Base-by-base conservation (phyloP, 805 yeast species). In the Yamadazyma insecticola region DNA sequence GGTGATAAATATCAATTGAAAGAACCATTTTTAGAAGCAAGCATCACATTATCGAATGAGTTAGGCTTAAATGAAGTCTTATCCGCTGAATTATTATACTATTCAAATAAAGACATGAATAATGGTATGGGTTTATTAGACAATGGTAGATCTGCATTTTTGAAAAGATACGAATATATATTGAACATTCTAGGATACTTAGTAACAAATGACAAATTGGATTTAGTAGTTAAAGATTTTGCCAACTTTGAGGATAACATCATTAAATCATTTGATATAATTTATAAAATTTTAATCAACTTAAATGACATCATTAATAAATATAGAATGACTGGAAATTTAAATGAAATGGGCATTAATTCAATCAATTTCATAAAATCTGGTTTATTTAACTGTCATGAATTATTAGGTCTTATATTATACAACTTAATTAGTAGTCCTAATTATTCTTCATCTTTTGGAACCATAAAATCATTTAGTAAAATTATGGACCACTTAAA, bases 111-210 rank as follows among this genome's bases (percentile, higher is more conserved):
- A 52, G 31, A 53, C 47, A 37, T 57, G 48, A 45, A 59, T 58
- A 61, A 72, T 16, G 81, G 82, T 1, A 60, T 68, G 0, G 58
- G 67, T 2, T 51, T 74, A 18, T 40, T 67, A 6, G 88, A 81
- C 42, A 63, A 72, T 13, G 95, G 92, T 1, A 72, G 77, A 36
- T 72, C 82, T 5, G 68, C 76, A 7, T 87, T 74, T 52, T 84
- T 78, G 47, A 60, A 74, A 31, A 71, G 97, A 44, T 70, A 81
- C 31, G 81, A 77, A 45, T 81, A 75, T 40, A 76, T 89, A n/a
- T 55, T 90, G 24, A 85, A 82, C 42, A 77, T 82, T 15, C 65
- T 75, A 22, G 64, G 62, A 13, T 56, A 35, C 37, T 41, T 57
- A 25, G 37, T 55, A 10, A 32, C 55, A 8, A 41, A 47, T 16